These are phyloP conservation scores for Colletotrichum phormii DNA, from an alignment of 2,329 filamentous ascomycete species.

Conservation along the genomic window DNA sequence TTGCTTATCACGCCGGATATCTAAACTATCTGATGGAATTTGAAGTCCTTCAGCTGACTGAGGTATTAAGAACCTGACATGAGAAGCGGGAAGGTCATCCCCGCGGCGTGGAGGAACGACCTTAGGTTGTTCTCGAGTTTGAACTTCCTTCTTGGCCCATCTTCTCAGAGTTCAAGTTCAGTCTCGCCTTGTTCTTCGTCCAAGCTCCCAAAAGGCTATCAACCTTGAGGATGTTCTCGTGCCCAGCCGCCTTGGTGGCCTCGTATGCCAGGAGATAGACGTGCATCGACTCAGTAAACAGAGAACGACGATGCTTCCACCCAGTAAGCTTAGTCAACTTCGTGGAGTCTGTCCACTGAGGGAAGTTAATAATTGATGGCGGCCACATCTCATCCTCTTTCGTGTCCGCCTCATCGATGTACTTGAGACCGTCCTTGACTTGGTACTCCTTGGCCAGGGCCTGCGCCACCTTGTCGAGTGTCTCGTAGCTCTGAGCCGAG, in stretches of 20 bases:
- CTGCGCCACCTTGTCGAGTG: constrained; percentile 49
- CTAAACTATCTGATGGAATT: no score
- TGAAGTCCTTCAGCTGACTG: no score
- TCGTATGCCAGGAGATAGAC: constrained; percentile 55
- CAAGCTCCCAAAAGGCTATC: not conserved
- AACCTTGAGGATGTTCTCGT: constrained; percentile 6
- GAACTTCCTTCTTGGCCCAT: not conserved
- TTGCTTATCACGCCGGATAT: no score
- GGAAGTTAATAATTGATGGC: constrained; percentile 47
- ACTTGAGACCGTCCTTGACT: constrained; percentile 46
- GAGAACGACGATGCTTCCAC: constrained; percentile 51
- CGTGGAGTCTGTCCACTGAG: constrained; percentile 56
- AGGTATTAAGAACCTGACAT: no score
- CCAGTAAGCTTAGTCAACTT: constrained; percentile 54
- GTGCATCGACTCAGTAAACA: constrained; percentile 51
- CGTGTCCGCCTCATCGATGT: constrained; percentile 38
- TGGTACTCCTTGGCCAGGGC: constrained; percentile 55
- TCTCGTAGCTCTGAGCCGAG: constrained; percentile 57
- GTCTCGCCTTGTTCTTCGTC: not conserved
- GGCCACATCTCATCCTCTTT: constrained; percentile 32
- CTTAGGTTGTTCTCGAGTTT: no score
- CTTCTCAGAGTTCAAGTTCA: not conserved
- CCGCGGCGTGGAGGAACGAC: no score
- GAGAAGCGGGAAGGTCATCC: no score
- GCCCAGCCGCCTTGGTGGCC: constrained; percentile 36